phyloP scores from a whole-genome alignment of 495 filamentous ascomycete genomes.

The Podospora conica region DNA sequence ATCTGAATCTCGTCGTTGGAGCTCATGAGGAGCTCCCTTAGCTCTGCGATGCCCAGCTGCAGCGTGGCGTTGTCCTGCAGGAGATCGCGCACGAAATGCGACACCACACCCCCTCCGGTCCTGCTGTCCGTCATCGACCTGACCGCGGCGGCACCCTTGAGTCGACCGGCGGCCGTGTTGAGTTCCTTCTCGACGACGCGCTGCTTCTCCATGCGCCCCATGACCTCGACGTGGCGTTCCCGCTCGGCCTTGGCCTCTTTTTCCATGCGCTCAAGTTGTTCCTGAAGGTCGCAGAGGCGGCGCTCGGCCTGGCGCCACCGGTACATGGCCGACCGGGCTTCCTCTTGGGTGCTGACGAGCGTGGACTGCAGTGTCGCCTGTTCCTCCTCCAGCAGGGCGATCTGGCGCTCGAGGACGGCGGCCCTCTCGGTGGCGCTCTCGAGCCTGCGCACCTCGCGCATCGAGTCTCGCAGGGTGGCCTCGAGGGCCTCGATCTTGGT shows the following conservation, averaged over 20 bases:
- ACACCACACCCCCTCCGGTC: constrained; percentile 56
- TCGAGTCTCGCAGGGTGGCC: constrained; percentile 63
- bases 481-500: constrained; percentile 64
- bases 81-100: constrained; percentile 91
- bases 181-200: constrained; percentile 70
- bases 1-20: constrained; percentile 92
- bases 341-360: constrained; percentile 57
- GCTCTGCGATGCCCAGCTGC: constrained; percentile 80
- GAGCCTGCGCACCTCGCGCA: constrained; percentile 68
- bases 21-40: constrained; percentile 82
- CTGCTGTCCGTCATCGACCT: constrained; percentile 52
- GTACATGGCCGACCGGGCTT: constrained; percentile 67
- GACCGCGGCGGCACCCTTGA: constrained; percentile 70
- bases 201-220: constrained; percentile 73
- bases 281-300: constrained; percentile 64
- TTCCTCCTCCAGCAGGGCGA: constrained; percentile 71
- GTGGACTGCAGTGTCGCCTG: constrained; percentile 64
- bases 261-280: constrained; percentile 86
- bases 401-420: constrained; percentile 68
- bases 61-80: constrained; percentile 91
- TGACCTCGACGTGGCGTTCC: constrained; percentile 72
- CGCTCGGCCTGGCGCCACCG: constrained; percentile 79
- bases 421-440: constrained; percentile 67
- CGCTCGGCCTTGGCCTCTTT: constrained; percentile 76
- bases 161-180: constrained; percentile 63